Percentiles rank a stretch among this genome's conserved stretches.
These are phyloP conservation scores for Candida koratica DNA, from an alignment of 805 yeast species.

Conservation along the genomic window DNA sequence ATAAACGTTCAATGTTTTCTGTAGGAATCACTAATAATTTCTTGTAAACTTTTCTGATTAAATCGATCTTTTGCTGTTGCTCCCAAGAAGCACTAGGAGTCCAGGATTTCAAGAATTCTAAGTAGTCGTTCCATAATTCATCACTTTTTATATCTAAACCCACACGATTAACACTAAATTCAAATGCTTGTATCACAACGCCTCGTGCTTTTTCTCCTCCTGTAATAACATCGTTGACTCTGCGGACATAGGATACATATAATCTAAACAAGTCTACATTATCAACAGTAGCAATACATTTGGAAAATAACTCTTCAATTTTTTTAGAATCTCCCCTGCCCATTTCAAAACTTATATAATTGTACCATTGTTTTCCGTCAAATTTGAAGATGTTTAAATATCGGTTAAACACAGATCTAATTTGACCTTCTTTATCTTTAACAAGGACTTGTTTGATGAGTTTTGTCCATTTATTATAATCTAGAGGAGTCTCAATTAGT, in stretches of 20 bases:
- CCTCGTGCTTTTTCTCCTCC: constrained; percentile 81
- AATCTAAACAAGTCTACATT: constrained; percentile 69
- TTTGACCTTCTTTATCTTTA: constrained; percentile 57
- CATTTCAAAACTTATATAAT: constrained; percentile 62
- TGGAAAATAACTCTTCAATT: constrained; percentile 63
- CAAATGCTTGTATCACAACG: constrained; percentile 74
- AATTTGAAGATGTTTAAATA: constrained; percentile 64
- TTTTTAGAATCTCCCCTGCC: constrained; percentile 59
- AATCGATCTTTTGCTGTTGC: constrained; percentile 73
- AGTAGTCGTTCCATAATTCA: constrained; percentile 74
- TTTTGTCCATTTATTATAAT: constrained; percentile 54
- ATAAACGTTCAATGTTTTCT: constrained; percentile 65
- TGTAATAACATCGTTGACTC: constrained; percentile 63
- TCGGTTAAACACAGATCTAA: constrained; percentile 54
- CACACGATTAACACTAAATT: constrained; percentile 71
- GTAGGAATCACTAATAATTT: constrained; percentile 74
- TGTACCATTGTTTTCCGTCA: constrained; percentile 63
- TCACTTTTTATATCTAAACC: constrained; percentile 75
- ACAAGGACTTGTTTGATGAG: constrained; percentile 46
- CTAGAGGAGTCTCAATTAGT: constrained; percentile 48
- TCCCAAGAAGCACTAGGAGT: constrained; percentile 80
- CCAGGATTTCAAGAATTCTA: constrained; percentile 76
- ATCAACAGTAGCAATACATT: constrained; percentile 57
- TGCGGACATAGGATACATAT: constrained; percentile 75
- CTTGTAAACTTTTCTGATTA: constrained; percentile 68